Percentiles rank a stretch among this genome's conserved stretches.
Conservation (phyloP, 106 monocot genomes). For the Phalaenopsis aphrodite region DNA sequence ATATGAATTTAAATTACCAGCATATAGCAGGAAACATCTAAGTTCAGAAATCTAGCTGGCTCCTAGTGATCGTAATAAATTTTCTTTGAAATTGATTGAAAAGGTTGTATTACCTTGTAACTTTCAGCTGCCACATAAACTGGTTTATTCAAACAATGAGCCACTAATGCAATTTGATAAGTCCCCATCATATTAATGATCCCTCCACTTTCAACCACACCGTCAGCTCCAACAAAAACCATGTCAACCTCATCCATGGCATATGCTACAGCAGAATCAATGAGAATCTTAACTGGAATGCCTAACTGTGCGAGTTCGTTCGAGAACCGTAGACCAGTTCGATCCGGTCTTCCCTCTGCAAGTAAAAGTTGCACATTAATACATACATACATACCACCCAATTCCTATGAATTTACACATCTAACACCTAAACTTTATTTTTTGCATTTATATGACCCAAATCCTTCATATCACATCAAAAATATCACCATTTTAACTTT, state of each 20-base stretch:
- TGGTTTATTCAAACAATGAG: constrained; percentile 92
- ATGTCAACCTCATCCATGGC: constrained; percentile 92
- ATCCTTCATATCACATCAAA: no score
- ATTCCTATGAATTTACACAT: no score
- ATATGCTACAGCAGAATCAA: constrained; percentile 90
- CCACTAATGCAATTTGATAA: constrained; percentile 87
- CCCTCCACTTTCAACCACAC: constrained; percentile 92
- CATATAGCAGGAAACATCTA: no score
- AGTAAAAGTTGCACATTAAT: background rate
- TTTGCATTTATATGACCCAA: no score
- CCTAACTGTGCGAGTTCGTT: constrained; percentile 67
- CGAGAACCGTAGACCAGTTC: constrained; percentile 68
- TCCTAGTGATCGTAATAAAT: no score
- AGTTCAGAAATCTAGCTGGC: no score
- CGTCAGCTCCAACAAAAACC: constrained; percentile 94
- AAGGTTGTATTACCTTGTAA: constrained; percentile 52
- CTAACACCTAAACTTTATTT: no score
- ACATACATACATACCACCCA: background rate
- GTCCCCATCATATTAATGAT: constrained; percentile 99
- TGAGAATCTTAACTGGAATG: constrained; percentile 75
- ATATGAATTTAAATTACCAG: no score
- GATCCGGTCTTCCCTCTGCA: constrained; percentile 95
- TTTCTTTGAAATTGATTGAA: no score
- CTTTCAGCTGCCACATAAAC: constrained; percentile 99
- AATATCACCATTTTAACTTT: no score